Percentiles rank a stretch among this genome's conserved stretches.
phyloP scores from a whole-genome alignment of 495 filamentous ascomycete species.

The Aspergillus bridgeri region DNA sequence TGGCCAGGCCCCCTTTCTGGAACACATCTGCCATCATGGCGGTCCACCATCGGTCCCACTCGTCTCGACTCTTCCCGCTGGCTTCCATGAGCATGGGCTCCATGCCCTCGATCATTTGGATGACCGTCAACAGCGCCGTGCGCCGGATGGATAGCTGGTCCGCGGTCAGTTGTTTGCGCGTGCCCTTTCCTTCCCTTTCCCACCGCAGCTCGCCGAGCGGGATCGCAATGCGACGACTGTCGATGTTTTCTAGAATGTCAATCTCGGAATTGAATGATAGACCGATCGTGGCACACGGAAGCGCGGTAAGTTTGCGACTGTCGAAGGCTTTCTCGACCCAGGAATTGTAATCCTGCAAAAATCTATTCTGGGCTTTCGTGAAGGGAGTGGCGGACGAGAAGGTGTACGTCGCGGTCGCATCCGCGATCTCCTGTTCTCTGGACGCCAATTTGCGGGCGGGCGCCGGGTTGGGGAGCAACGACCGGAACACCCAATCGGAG shows the following conservation, averaged over 20 bases:
- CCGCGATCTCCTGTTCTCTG: slow-evolving; percentile 59
- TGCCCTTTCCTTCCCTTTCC: slow-evolving; percentile 64
- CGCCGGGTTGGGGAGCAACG: slow-evolving; percentile 70
- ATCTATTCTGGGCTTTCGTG: slow-evolving; percentile 71
- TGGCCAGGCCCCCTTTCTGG: slow-evolving; percentile 70
- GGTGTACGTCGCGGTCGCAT: slow-evolving; percentile 71
- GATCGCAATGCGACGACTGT: slow-evolving; percentile 73
- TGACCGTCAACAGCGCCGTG: slow-evolving; percentile 76
- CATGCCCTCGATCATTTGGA: slow-evolving; percentile 82
- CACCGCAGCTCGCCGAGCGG: slow-evolving; percentile 84
- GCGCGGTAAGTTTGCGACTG: slow-evolving; percentile 60
- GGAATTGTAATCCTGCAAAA: slow-evolving; percentile 75
- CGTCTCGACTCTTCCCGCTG: slow-evolving; percentile 80
- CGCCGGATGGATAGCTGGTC: slow-evolving; percentile 72
- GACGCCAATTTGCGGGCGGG: slow-evolving; percentile 50
- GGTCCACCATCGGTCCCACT: slow-evolving; percentile 89
- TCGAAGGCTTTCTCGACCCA: slow-evolving; percentile 80
- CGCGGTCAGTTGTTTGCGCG: slow-evolving; percentile 53
- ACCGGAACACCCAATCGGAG: slow-evolving; percentile 72
- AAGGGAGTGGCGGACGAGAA: slow-evolving; percentile 84
- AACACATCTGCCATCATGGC: slow-evolving; percentile 83
- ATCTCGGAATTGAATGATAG: slow-evolving; percentile 78
- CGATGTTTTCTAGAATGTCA: slow-evolving; percentile 65
- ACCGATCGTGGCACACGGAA: slow-evolving; percentile 77
- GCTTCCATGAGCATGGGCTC: slow-evolving; percentile 79